Evolutionary conservation across 2,329 filamentous ascomycete genomes (phyloP).

Genomic region (Colletotrichum tofieldiae): DNA sequence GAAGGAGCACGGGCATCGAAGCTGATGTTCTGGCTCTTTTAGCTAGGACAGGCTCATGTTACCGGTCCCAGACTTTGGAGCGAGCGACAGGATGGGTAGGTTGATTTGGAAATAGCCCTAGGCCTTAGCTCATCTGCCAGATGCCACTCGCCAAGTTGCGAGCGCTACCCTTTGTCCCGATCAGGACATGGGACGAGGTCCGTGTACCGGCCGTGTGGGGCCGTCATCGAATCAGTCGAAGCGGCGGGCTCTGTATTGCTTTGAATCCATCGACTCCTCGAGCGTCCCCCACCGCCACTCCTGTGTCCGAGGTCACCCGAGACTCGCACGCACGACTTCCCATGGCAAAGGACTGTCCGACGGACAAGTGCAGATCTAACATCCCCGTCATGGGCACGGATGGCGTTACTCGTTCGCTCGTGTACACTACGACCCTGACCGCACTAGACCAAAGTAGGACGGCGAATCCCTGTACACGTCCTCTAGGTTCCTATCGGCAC

Average conservation of each 20-base stretch:
- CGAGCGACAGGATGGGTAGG: slow-evolving; percentile 14
- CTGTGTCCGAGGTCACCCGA: background rate
- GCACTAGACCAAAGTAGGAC: background rate
- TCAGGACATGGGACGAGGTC: slow-evolving; percentile 23
- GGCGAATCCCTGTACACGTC: background rate
- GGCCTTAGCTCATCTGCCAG: slow-evolving; percentile 26
- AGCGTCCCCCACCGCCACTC: background rate
- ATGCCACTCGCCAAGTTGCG: slow-evolving; percentile 23
- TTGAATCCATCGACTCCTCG: too few relatives aligned
- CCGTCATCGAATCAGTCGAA: slow-evolving; percentile 18
- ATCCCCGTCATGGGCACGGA: slow-evolving; percentile 23
- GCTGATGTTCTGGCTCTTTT: slow-evolving; percentile 10
- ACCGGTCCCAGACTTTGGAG: slow-evolving; percentile 2
- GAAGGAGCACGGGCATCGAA: slow-evolving; percentile 23
- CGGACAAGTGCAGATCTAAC: background rate
- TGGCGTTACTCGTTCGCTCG: background rate
- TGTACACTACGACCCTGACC: background rate
- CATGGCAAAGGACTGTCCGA: background rate
- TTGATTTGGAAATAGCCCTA: slow-evolving; percentile 28
- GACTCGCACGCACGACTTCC: background rate
- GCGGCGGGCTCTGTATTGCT: background rate
- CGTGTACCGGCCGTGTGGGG: slow-evolving; percentile 26
- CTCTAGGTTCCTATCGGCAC: background rate
- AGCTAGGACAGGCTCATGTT: background rate
- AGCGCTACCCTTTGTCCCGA: slow-evolving; percentile 25